Base-by-base conservation (phyloP, 2,329 filamentous ascomycete genomes). In the Colletotrichum phormii region DNA sequence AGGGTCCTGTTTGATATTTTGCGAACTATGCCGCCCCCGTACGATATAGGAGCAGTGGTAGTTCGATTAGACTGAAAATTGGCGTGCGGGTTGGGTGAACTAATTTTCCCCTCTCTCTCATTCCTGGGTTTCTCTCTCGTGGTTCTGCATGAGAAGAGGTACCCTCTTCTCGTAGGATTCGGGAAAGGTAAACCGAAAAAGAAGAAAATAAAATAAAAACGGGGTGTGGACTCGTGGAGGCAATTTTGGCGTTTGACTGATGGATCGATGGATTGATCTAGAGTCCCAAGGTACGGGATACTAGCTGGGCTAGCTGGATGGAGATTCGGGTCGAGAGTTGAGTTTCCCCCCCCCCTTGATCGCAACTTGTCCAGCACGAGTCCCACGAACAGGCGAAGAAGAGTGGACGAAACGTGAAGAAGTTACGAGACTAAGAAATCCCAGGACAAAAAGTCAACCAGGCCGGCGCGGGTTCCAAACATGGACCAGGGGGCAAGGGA, bases 401-500 rank as follows among this genome's bases (percentile, higher is more conserved):
- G 24, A 64, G 26, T n/a, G 42, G 42, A n/a, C 42, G 42, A 49
- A 49, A 49, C 42, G 42, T 49, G 31, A n/a, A 24, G 53, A 42
- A 46, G 37, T 22, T 13, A 59, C 54, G 26, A 49, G 26, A 18
- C 37, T 61, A 42, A 58, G 37, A 42, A 42, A 42, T 6, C 37
- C 37, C 37, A 42, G 13, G 37, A 33, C 51, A 2, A 58, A 42
- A 70, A 37, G 13, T 42, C 37, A 54, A n/a, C 11, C 55, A 55
- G 46, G 42, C 26, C 18, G 61, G 37, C n/a, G 33, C 29, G 12
- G 61, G 49, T 13, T 24, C 22, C 22, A 57, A 51, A 42, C 29
- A 51, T 22, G n/a, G 11, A 53, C 62, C 69, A 71, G 64, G 64
- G 68, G 68, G 64, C 53, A 22, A 35, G 68, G 29, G 35, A n/a